Evolutionary conservation across 1,284 basidiomycete species (phyloP).

Genomic region (Fomitopsis pinicola): DNA sequence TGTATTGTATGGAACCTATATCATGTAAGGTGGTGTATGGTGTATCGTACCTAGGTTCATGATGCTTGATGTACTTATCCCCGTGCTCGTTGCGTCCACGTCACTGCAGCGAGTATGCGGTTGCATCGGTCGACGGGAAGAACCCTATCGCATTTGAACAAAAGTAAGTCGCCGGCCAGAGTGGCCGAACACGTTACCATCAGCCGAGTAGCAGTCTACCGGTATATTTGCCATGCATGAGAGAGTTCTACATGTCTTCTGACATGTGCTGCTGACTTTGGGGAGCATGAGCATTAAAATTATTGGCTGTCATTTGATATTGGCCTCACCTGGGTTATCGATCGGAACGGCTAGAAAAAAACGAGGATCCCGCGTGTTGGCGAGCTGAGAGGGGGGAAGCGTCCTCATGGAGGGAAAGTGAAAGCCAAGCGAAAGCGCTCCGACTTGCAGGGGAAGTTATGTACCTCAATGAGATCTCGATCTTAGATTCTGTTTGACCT

Average conservation of each 20-base stretch:
- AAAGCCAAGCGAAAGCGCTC: neutral
- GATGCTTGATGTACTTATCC: neutral
- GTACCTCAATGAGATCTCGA: neutral
- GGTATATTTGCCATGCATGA: too few relatives aligned
- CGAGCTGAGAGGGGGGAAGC: neutral
- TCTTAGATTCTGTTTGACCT: neutral
- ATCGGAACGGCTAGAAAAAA: too few relatives aligned
- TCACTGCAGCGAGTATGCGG: neutral
- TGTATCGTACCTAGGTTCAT: neutral
- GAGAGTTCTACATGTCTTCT: too few relatives aligned
- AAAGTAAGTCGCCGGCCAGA: too few relatives aligned
- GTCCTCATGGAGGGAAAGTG: neutral
- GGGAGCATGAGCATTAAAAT: too few relatives aligned
- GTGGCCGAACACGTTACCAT: too few relatives aligned
- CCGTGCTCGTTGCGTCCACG: neutral
- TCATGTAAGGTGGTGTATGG: constrained; percentile 20
- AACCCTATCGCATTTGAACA: too few relatives aligned
- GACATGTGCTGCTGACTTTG: too few relatives aligned
- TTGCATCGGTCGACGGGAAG: too few relatives aligned
- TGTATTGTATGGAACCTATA: neutral
- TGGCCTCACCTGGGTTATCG: too few relatives aligned
- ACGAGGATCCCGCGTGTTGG: neutral
- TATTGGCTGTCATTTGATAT: too few relatives aligned
- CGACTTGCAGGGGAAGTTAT: neutral
- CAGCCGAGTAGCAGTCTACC: too few relatives aligned